Evolutionary conservation across 768 basidiomycete species (phyloP).

Genomic region (Hydnum rufescens): DNA sequence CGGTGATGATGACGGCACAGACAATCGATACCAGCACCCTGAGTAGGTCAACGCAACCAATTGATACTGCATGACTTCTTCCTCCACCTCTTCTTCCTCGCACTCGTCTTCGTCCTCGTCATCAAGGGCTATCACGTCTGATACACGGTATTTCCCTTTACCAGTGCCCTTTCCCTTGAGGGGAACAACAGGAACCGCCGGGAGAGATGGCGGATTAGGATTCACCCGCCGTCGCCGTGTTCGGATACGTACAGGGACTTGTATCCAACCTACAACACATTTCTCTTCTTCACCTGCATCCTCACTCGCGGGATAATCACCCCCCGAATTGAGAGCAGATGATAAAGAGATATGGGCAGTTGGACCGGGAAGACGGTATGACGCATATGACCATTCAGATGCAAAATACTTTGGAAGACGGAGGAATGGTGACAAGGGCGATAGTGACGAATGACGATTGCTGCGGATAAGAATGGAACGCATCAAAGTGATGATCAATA

Average conservation of each 20-base stretch:
- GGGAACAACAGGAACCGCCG: neutral
- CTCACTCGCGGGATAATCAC: neutral
- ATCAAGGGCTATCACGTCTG: neutral
- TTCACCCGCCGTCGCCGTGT: neutral
- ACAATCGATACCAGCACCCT: conserved; percentile 83
- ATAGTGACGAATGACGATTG: conserved; percentile 71
- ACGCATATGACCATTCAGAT: conserved; percentile 93
- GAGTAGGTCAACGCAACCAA: conserved; percentile 71
- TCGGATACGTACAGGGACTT: conserved; percentile 20
- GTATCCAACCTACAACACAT: conserved; percentile 75
- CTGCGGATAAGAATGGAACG: conserved; percentile 19
- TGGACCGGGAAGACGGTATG: conserved; percentile 73
- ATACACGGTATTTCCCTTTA: neutral
- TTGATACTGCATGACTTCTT: conserved; percentile 33
- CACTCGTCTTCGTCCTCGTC: neutral
- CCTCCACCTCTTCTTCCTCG: neutral
- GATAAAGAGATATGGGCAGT: conserved; percentile 65
- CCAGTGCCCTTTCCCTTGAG: neutral
- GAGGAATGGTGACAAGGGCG: conserved; percentile 56
- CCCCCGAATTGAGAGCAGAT: conserved; percentile 30
- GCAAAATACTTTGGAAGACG: conserved; percentile 61
- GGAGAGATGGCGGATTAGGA: neutral
- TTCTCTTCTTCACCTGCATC: conserved; percentile 58
- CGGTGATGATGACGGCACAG: conserved; percentile 27
- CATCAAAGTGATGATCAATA: neutral